These are phyloP conservation scores for Eutrema japonicum DNA, from an alignment of 345 rosid species.

Conservation along the genomic window DNA sequence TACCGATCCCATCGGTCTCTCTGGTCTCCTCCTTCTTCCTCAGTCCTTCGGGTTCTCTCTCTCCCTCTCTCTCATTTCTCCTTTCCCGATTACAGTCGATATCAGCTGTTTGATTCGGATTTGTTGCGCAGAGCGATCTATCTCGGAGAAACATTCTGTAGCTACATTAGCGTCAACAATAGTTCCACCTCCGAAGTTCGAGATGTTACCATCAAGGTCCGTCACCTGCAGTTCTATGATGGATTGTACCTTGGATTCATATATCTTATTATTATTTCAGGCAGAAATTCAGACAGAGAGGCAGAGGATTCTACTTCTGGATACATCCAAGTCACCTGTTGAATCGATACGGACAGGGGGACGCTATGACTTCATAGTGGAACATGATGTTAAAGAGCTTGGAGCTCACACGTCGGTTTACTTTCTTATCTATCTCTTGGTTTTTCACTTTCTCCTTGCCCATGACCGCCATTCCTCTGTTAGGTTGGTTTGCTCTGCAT, in stretches of 20 bases:
- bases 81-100: not conserved
- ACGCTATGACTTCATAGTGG: constrained; percentile 93
- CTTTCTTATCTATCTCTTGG: not conserved
- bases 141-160: constrained; percentile 92
- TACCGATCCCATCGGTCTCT: constrained; percentile 83
- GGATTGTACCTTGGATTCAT: not conserved
- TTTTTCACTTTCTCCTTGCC: not conserved
- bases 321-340: constrained; percentile 86
- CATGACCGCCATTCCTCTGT: constrained; percentile 4
- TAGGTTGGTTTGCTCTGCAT: constrained; percentile 94
- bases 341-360: constrained; percentile 86
- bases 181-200: constrained; percentile 86
- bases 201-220: constrained; percentile 78
- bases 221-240: not conserved
- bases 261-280: constrained; percentile 46
- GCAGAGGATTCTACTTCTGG: constrained; percentile 85
- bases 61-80: constrained; percentile 13
- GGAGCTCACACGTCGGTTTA: constrained; percentile 89
- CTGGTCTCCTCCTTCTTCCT: constrained; percentile 97
- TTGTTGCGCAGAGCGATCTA: constrained; percentile 70
- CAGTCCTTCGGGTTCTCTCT: constrained; percentile 77
- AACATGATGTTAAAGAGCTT: constrained; percentile 97
- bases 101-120: not conserved
- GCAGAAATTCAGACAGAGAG: constrained; percentile 97
- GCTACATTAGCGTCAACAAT: constrained; percentile 91